These are phyloP conservation scores for Coccomyxa sp. DNA, from an alignment of 139 green algal genomes.

Conservation along the genomic window DNA sequence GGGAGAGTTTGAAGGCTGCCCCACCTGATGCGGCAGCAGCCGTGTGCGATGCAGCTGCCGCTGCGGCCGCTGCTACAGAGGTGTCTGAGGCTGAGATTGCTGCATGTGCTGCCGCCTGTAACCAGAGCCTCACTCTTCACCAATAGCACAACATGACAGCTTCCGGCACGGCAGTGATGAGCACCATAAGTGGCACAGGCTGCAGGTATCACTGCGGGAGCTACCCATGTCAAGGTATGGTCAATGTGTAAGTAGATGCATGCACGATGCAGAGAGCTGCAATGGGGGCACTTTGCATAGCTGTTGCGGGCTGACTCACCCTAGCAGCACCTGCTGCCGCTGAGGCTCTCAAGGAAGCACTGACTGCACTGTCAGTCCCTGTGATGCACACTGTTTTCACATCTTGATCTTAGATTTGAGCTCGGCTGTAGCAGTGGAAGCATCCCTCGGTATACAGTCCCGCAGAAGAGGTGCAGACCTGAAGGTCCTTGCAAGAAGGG, in stretches of 20 bases:
- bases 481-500: too few relatives aligned
- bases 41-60: not conserved
- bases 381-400: too few relatives aligned
- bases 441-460: too few relatives aligned
- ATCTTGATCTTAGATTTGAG: too few relatives aligned
- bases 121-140: not conserved
- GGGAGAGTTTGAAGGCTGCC: not conserved
- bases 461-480: too few relatives aligned
- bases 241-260: not conserved
- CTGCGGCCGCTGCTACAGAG: not conserved
- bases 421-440: too few relatives aligned
- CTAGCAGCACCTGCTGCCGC: too few relatives aligned
- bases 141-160: not conserved
- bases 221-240: not conserved
- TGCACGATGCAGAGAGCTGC: too few relatives aligned
- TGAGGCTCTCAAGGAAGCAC: too few relatives aligned
- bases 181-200: not conserved
- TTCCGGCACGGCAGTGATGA: not conserved
- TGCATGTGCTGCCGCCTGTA: not conserved
- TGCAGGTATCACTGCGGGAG: not conserved
- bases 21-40: not conserved
- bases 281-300: too few relatives aligned
- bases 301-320: too few relatives aligned
- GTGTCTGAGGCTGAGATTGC: not conserved
- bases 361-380: too few relatives aligned